These are phyloP conservation scores for Cymbopogon flexuosus DNA, from an alignment of 202 grass and related monocot genomes.

Conservation along the genomic window DNA sequence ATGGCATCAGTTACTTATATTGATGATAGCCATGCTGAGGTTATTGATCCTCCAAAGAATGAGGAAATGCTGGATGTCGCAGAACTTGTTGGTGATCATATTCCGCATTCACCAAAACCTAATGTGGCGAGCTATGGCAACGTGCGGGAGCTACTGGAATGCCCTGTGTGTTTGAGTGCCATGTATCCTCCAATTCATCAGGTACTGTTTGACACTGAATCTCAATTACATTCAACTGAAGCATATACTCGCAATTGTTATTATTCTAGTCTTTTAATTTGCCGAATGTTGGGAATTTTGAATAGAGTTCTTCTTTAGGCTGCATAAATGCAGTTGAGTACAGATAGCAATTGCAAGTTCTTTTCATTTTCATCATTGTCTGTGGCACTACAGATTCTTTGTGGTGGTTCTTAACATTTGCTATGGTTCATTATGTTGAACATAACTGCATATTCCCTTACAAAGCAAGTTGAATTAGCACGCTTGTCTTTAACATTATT, in stretches of 20 bases:
- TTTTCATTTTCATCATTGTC: not conserved
- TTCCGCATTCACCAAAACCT: slow-evolving; percentile 63
- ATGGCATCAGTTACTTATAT: slow-evolving; percentile 72
- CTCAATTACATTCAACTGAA: slow-evolving; percentile 1
- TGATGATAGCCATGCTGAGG: slow-evolving; percentile 64
- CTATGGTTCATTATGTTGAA: not conserved
- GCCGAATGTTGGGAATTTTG: not conserved
- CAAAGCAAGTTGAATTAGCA: not conserved
- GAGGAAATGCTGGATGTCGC: slow-evolving; percentile 69
- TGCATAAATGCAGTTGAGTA: not conserved
- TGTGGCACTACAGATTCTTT: not conserved
- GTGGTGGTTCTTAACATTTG: not conserved
- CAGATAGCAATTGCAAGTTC: not conserved
- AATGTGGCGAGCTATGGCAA: slow-evolving; percentile 71
- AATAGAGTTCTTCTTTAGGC: not conserved
- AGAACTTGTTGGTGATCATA: slow-evolving; percentile 68
- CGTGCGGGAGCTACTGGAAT: slow-evolving; percentile 86
- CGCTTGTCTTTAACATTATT: not conserved
- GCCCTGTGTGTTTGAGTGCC: slow-evolving; percentile 85
- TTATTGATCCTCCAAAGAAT: slow-evolving; percentile 67
- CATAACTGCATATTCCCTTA: not conserved
- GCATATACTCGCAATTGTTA: not conserved
- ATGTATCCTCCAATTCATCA: slow-evolving; percentile 99
- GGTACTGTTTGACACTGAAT: slow-evolving; percentile 37
- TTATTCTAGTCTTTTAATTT: slow-evolving; percentile 11